Evolutionary conservation across 2,329 filamentous ascomycete species (phyloP).

Genomic region (Aspergillus tamarii): DNA sequence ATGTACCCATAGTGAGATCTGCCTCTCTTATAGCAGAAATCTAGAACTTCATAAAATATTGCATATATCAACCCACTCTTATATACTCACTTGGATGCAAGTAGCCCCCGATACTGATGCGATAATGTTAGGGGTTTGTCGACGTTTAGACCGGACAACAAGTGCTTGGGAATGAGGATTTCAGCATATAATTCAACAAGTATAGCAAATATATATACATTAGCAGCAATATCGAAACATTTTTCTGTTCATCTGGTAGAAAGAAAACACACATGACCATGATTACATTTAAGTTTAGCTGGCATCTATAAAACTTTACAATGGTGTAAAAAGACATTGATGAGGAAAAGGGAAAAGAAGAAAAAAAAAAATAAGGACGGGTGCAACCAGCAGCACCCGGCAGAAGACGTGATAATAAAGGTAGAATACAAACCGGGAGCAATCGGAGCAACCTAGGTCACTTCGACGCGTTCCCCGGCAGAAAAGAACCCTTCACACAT

Average conservation of each 20-base stretch:
- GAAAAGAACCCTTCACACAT: constrained; percentile 20
- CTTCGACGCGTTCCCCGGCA: constrained; percentile 12
- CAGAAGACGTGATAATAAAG: constrained; percentile 16
- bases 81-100: neutral
- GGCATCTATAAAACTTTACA: constrained; percentile 24
- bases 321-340: constrained; percentile 12
- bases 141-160: neutral
- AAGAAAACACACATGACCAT: constrained; percentile 16
- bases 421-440: constrained; percentile 27
- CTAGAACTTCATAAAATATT: accelerated
- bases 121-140: neutral
- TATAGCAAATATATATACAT: constrained; percentile 5
- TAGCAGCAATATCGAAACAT: neutral
- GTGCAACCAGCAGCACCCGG: constrained; percentile 20
- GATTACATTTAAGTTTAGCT: constrained; percentile 24
- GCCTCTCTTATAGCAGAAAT: neutral
- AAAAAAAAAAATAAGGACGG: constrained; percentile 5
- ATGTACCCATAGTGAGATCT: neutral
- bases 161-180: neutral
- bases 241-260: constrained; percentile 8
- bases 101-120: neutral
- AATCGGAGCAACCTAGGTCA: neutral
- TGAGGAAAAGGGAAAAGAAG: constrained; percentile 5
- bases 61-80: neutral
- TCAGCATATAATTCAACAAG: neutral